A percentile compares a stretch with the other conserved stretches of the same genome.
These are phyloP conservation scores for Meyerozyma carpophila DNA, from an alignment of 1,139 yeast genomes.

Conservation along the genomic window DNA sequence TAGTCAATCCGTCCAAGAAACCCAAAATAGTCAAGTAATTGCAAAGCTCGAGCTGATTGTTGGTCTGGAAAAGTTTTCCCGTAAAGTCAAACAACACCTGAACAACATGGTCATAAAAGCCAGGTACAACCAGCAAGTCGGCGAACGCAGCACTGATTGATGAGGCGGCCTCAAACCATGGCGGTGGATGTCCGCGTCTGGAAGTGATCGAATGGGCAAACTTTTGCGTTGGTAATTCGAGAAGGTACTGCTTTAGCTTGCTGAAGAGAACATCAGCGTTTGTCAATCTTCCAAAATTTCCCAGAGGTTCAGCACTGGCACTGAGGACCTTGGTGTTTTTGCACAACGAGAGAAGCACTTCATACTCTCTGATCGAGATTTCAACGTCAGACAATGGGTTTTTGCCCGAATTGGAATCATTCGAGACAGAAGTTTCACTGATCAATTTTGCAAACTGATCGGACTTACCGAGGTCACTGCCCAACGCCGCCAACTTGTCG, in stretches of 20 bases:
- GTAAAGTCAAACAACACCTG: constrained; percentile 27
- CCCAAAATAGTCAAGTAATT: constrained; percentile 45
- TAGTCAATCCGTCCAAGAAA: constrained; percentile 36
- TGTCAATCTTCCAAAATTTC: constrained; percentile 15
- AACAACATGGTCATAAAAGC: constrained; percentile 21
- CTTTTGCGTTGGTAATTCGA: constrained; percentile 53
- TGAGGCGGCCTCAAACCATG: constrained; percentile 34
- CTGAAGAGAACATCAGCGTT: constrained; percentile 51
- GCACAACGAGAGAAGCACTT: constrained; percentile 64
- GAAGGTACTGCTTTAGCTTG: constrained; percentile 53
- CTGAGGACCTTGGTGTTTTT: constrained; percentile 34
- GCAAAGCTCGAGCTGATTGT: constrained; percentile 21
- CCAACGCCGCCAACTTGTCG: constrained; percentile 34
- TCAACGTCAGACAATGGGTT: constrained; percentile 26
- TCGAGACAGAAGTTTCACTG: constrained; percentile 9
- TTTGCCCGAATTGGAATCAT: constrained; percentile 6
- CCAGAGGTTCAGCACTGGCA: background rate
- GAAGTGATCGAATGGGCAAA: constrained; percentile 20
- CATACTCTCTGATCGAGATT: constrained; percentile 56
- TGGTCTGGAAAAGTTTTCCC: constrained; percentile 17
- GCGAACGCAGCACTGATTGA: constrained; percentile 33
- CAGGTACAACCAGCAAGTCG: constrained; percentile 26
- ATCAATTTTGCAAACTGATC: constrained; percentile 9
- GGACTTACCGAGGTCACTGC: constrained; percentile 13
- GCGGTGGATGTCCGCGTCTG: constrained; percentile 23